These are phyloP conservation scores for Microsporum audouinii DNA, from an alignment of 2,329 filamentous ascomycete genomes.

Conservation along the genomic window DNA sequence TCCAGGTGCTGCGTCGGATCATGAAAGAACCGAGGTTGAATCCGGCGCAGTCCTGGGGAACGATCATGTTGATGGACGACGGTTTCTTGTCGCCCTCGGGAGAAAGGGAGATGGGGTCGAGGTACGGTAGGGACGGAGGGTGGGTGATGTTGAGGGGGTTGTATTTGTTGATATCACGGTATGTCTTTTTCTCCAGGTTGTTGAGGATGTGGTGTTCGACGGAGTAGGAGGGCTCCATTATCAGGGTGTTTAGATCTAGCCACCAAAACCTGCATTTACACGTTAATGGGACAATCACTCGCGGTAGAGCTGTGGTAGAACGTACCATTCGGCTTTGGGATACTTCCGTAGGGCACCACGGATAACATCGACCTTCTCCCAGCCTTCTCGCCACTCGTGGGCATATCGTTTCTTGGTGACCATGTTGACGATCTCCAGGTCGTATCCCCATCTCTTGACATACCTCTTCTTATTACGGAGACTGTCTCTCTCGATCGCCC, in stretches of 20 bases:
- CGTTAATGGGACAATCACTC: slow-evolving; percentile 9
- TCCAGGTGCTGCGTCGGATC: slow-evolving; percentile 72
- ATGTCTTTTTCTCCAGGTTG: slow-evolving; percentile 59
- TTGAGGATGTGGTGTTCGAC: slow-evolving; percentile 86
- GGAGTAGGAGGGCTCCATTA: slow-evolving; percentile 92
- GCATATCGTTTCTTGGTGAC: slow-evolving; percentile 97
- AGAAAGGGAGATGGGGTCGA: slow-evolving; percentile 64
- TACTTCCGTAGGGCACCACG: slow-evolving; percentile 84
- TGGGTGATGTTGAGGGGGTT: slow-evolving; percentile 92
- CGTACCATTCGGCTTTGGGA: slow-evolving; percentile 89
- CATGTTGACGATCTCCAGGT: slow-evolving; percentile 95
- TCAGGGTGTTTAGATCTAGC: slow-evolving; percentile 92
- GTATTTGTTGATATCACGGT: slow-evolving; percentile 92
- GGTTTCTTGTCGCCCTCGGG: slow-evolving; percentile 63
- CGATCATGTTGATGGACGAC: slow-evolving; percentile 72
- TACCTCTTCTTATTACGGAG: slow-evolving; percentile 92
- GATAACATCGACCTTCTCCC: slow-evolving; percentile 96
- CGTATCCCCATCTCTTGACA: slow-evolving; percentile 77
- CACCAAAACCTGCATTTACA: slow-evolving; percentile 75
- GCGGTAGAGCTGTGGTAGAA: slow-evolving; percentile 8
- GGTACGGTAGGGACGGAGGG: slow-evolving; percentile 59
- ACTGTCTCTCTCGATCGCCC: slow-evolving; percentile 95
- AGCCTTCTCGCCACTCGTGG: slow-evolving; percentile 97
- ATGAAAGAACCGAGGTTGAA: slow-evolving; percentile 98
- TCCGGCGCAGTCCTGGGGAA: slow-evolving; percentile 87